These are phyloP conservation scores for Tetraselmis chui DNA, from an alignment of 139 green algal genomes.

Conservation along the genomic window DNA sequence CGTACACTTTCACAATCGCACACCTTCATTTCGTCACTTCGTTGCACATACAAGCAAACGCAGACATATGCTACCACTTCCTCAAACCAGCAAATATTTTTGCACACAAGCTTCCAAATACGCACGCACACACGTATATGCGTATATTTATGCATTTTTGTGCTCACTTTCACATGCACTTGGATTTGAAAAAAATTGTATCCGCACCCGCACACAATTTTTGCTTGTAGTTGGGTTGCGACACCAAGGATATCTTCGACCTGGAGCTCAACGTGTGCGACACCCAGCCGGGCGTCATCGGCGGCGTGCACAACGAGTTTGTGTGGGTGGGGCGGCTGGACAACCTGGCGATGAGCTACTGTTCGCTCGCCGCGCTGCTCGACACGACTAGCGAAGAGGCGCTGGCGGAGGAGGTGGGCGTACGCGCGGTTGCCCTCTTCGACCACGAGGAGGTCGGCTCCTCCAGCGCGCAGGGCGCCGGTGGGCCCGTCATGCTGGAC, in stretches of 20 bases:
- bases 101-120: too few species aligned
- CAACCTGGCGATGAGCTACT: conserved; percentile 85
- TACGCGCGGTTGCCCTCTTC: conserved; percentile 84
- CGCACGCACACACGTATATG: too few species aligned
- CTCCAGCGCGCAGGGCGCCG: conserved; percentile 71
- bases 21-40: too few species aligned
- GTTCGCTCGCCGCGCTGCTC: conserved; percentile 57
- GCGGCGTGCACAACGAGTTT: conserved; percentile 78
- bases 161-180: too few species aligned
- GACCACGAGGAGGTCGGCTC: conserved; percentile 94
- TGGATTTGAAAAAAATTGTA: too few species aligned
- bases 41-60: too few species aligned
- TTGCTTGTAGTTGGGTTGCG: conserved; percentile 44
- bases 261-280: conserved; percentile 96
- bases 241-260: conserved; percentile 74
- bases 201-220: too few species aligned
- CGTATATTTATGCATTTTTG: too few species aligned
- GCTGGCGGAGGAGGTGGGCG: conserved; percentile 53
- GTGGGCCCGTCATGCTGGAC: conserved; percentile 82
- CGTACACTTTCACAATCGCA: too few species aligned
- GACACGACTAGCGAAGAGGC: conserved; percentile 35
- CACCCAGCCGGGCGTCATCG: conserved; percentile 59
- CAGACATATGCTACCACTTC: too few species aligned
- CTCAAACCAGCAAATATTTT: too few species aligned
- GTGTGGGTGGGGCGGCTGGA: conserved; percentile 86